Conservation (phyloP, 2,329 filamentous ascomycete species). For the Colletotrichum sp. region DNA sequence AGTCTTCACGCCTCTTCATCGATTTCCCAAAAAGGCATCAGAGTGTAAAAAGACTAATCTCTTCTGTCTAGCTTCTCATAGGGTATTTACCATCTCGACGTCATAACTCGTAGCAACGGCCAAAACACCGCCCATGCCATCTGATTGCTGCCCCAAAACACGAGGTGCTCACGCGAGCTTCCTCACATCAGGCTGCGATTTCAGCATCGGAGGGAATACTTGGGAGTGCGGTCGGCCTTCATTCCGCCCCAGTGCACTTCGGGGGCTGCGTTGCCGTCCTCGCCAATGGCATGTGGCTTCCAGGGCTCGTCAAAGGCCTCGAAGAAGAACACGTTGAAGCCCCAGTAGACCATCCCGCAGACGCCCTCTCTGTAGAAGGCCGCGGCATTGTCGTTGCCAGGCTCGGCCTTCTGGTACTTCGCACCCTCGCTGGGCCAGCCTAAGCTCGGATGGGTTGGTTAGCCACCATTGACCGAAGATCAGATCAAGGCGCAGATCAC, state of each 20-base stretch:
- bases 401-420: constrained; percentile 66
- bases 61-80: not conserved
- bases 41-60: not conserved
- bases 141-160: not conserved
- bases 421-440: constrained; percentile 69
- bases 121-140: constrained; percentile 4
- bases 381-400: constrained; percentile 62
- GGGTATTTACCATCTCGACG: not conserved
- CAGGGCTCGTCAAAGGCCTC: constrained; percentile 77
- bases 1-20: not conserved
- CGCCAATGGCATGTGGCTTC: constrained; percentile 69
- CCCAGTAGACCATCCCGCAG: constrained; percentile 69
- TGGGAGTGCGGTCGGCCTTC: constrained; percentile 61
- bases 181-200: not conserved
- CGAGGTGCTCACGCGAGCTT: not conserved
- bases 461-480: not conserved
- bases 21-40: not conserved
- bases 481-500: not conserved
- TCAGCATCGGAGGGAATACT: constrained; percentile 47
- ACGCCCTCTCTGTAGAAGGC: constrained; percentile 67
- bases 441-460: not conserved
- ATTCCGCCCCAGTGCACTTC: constrained; percentile 76
- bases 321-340: constrained; percentile 74
- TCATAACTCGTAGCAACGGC: not conserved
- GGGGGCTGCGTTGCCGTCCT: constrained; percentile 64